These are phyloP conservation scores for Auricularia sp. DNA, from an alignment of 768 basidiomycete species.

Conservation along the genomic window DNA sequence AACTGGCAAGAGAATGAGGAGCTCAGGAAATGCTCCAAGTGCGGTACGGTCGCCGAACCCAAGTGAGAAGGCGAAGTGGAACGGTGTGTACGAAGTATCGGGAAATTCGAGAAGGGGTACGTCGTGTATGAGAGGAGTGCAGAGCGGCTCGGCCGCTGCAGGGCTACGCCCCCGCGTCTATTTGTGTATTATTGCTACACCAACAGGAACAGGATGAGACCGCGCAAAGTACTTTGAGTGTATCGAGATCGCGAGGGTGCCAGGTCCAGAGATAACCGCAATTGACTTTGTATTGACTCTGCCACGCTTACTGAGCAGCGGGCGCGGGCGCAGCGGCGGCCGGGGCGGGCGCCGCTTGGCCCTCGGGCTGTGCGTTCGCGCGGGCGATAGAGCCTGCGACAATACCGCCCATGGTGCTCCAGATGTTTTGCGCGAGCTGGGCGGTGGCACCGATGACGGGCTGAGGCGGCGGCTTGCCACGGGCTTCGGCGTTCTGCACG, in stretches of 20 bases:
- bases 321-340: not conserved
- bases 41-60: conserved; percentile 52
- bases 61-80: conserved; percentile 29
- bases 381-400: not conserved
- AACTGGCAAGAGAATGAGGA: conserved; percentile 63
- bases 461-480: conserved; percentile 15
- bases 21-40: conserved; percentile 59
- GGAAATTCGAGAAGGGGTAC: too few species aligned
- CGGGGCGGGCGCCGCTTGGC: not conserved
- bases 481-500: conserved; percentile 7
- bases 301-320: not conserved
- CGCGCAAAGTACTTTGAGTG: not conserved
- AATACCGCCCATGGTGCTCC: conserved; percentile 16
- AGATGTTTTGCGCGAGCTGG: conserved; percentile 29
- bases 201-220: not conserved
- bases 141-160: too few species aligned
- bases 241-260: not conserved
- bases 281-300: not conserved
- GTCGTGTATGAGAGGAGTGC: too few species aligned
- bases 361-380: not conserved
- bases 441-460: conserved; percentile 19
- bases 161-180: too few species aligned
- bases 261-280: not conserved
- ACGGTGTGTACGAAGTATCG: too few species aligned
- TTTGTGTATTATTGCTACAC: too few species aligned